These are phyloP conservation scores for Nigrospora oryzae DNA, from an alignment of 2,329 filamentous ascomycete species.

Conservation along the genomic window DNA sequence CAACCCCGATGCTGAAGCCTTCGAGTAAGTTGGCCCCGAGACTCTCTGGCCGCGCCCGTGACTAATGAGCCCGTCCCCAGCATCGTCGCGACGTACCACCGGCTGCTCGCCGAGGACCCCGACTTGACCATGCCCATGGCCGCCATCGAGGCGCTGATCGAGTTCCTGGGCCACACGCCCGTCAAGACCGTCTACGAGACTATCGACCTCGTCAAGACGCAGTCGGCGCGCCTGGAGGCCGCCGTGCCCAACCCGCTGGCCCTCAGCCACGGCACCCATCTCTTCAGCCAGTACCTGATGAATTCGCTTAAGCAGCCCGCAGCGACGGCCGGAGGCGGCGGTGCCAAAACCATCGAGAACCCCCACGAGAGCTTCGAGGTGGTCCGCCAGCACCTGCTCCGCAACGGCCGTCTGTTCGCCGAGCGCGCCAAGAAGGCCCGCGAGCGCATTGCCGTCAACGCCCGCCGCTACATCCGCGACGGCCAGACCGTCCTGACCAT, in stretches of 20 bases:
- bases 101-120: conserved; percentile 55
- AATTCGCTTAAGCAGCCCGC: conserved; percentile 55
- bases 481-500: conserved; percentile 81
- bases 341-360: background rate
- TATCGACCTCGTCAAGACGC: conserved; percentile 70
- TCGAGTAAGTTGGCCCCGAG: conserved; percentile 3
- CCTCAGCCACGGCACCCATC: conserved; percentile 84
- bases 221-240: conserved; percentile 69
- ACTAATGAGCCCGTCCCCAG: conserved; percentile 18
- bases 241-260: conserved; percentile 83
- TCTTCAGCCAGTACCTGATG: conserved; percentile 92
- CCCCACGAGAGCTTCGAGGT: conserved; percentile 61
- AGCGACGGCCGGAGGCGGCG: conserved; percentile 10
- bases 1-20: conserved; percentile 4
- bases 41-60: background rate
- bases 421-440: conserved; percentile 77
- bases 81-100: conserved; percentile 47
- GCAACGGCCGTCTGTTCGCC: conserved; percentile 81
- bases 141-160: conserved; percentile 84
- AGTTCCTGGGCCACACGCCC: conserved; percentile 70
- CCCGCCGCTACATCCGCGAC: conserved; percentile 60
- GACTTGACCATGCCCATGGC: conserved; percentile 94
- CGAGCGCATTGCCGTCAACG: conserved; percentile 60
- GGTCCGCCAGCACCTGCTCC: conserved; percentile 73
- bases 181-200: conserved; percentile 91